Evolutionary conservation across 2,329 filamentous ascomycete genomes (phyloP).

Genomic region (Ceratocystis variospora): DNA sequence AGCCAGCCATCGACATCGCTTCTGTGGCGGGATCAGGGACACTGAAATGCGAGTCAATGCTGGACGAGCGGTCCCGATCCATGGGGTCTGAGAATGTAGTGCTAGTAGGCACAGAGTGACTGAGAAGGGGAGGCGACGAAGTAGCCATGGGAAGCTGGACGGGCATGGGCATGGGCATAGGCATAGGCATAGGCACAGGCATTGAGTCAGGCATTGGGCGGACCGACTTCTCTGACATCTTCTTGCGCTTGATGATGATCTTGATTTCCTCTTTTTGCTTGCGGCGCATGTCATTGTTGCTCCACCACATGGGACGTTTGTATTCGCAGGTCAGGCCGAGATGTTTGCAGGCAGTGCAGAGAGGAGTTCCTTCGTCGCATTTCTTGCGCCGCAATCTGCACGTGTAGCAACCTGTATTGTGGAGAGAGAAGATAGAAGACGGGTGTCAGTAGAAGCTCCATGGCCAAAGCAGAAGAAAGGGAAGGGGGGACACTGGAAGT

Average conservation of each 20-base stretch:
- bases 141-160: conserved; percentile 24
- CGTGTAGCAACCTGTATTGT: conserved; percentile 47
- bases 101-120: conserved; percentile 68
- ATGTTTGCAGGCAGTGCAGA: conserved; percentile 53
- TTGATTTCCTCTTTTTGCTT: conserved; percentile 93
- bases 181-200: background rate
- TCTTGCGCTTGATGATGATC: conserved; percentile 92
- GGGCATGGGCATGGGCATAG: conserved; percentile 2
- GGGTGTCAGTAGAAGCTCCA: background rate
- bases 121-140: conserved; percentile 61
- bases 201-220: conserved; percentile 36
- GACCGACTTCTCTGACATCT: conserved; percentile 73
- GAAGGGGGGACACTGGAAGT: conserved; percentile 4
- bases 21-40: conserved; percentile 24
- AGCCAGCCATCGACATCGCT: conserved; percentile 25
- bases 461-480: background rate
- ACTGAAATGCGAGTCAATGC: conserved; percentile 67
- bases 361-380: conserved; percentile 51
- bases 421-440: conserved; percentile 10
- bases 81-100: conserved; percentile 65
- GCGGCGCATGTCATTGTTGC: conserved; percentile 73
- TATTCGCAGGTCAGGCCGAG: conserved; percentile 87
- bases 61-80: conserved; percentile 59
- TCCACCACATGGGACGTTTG: conserved; percentile 95
- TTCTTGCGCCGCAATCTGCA: conserved; percentile 55